Evolutionary conservation across 371 early-diverging fungal genomes (phyloP).

Genomic region (Chytridiales sp.): DNA sequence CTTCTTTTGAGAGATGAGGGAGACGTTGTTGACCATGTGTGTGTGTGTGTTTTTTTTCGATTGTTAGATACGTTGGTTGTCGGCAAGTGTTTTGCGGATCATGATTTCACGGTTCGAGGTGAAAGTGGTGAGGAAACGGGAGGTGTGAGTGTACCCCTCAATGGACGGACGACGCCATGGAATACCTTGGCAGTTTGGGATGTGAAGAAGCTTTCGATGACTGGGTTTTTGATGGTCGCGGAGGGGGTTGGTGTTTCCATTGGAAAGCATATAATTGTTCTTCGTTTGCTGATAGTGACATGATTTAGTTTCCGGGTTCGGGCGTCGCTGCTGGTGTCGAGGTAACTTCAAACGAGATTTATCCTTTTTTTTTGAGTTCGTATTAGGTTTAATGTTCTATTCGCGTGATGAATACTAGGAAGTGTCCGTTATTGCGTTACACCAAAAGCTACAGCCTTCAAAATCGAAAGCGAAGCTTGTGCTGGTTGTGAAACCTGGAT

Average conservation of each 20-base stretch:
- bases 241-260: no score
- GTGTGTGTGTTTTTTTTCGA: no score
- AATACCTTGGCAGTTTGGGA: slow-evolving; percentile 22
- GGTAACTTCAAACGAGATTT: not conserved
- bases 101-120: slow-evolving; percentile 4
- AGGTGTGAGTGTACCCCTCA: not conserved
- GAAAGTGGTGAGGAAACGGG: not conserved
- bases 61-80: slow-evolving; percentile 19
- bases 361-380: not conserved
- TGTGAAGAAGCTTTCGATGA: slow-evolving; percentile 8
- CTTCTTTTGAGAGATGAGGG: not conserved
- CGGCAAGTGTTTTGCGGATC: slow-evolving; percentile 15
- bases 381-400: not conserved
- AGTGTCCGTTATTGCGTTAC: slow-evolving; percentile 14
- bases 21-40: no score
- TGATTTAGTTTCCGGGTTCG: slow-evolving; percentile 4
- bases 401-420: slow-evolving; percentile 3
- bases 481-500: not conserved
- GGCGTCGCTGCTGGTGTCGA: not conserved
- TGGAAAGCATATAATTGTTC: no score
- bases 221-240: slow-evolving; percentile 23
- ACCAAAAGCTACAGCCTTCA: not conserved
- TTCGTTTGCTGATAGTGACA: no score
- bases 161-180: slow-evolving; percentile 22
- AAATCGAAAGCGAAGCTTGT: slow-evolving; percentile 5